Evolutionary conservation across 2,329 filamentous ascomycete genomes (phyloP).

Genomic region (Dendryphion nanum): DNA sequence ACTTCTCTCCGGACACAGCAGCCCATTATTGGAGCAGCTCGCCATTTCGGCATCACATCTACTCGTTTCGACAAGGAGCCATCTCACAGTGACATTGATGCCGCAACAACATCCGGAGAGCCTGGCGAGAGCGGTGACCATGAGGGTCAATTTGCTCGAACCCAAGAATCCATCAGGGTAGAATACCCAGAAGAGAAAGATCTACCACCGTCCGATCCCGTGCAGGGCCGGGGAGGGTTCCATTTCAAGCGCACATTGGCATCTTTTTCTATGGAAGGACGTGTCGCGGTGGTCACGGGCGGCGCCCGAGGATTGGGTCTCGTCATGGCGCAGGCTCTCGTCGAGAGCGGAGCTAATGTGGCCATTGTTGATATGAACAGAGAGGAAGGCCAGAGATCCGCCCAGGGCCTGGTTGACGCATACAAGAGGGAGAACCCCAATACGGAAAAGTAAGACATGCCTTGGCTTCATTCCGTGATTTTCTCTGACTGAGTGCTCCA

Average conservation of each 20-base stretch:
- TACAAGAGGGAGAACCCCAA: conserved; percentile 80
- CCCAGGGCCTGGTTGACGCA: conserved; percentile 67
- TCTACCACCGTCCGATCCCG: conserved; percentile 67
- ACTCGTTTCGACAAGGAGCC: conserved; percentile 25
- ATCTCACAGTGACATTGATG: conserved; percentile 26
- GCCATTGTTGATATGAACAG: conserved; percentile 94
- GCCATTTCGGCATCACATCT: conserved; percentile 28
- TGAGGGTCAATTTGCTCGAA: conserved; percentile 73
- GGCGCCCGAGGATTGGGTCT: conserved; percentile 85
- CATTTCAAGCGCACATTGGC: conserved; percentile 84
- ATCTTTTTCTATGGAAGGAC: conserved; percentile 81
- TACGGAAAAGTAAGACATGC: conserved; percentile 57
- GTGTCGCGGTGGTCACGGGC: conserved; percentile 82
- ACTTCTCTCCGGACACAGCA: conserved; percentile 17
- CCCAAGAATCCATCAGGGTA: conserved; percentile 73
- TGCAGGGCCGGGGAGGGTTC: conserved; percentile 73
- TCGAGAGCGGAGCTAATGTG: conserved; percentile 82
- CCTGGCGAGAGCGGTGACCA: conserved; percentile 46
- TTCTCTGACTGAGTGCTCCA: conserved; percentile 29
- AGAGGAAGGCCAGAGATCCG: conserved; percentile 79
- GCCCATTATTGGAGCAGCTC: conserved; percentile 17
- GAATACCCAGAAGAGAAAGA: conserved; percentile 75
- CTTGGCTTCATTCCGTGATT: neutral
- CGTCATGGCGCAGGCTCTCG: conserved; percentile 89
- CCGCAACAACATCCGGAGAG: conserved; percentile 36